Conservation (phyloP, 2,329 filamentous ascomycete genomes). For the Cercospora sp. region DNA sequence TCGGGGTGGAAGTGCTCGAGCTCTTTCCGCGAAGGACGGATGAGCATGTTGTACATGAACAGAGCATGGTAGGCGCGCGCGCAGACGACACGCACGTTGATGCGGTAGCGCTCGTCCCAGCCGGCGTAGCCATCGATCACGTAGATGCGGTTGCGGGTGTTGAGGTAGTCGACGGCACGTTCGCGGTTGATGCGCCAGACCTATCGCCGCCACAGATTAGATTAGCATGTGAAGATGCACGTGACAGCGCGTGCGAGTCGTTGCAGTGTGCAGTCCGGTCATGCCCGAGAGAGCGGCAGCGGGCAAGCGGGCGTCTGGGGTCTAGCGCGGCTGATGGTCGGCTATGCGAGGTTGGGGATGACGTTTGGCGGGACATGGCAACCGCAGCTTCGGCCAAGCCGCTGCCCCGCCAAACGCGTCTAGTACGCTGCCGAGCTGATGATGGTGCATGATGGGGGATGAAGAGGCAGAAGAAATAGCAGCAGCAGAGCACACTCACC, state of each 20-base stretch:
- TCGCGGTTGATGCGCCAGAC: slow-evolving; percentile 99
- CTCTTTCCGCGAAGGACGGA: slow-evolving; percentile 86
- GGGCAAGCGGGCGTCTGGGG: slow-evolving; percentile 16
- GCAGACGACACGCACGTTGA: slow-evolving; percentile 96
- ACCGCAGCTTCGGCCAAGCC: not conserved
- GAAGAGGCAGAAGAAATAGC: not conserved
- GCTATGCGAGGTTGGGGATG: slow-evolving; percentile 17
- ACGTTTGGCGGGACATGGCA: slow-evolving; percentile 5
- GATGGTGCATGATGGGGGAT: not conserved
- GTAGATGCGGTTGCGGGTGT: slow-evolving; percentile 98
- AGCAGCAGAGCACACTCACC: slow-evolving; percentile 59
- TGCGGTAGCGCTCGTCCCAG: slow-evolving; percentile 98
- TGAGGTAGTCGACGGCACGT: slow-evolving; percentile 97
- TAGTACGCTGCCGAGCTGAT: not conserved
- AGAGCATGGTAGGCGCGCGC: slow-evolving; percentile 98
- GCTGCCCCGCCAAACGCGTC: slow-evolving; percentile 20
- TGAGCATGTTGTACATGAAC: slow-evolving; percentile 99
- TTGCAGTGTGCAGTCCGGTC: slow-evolving; percentile 16
- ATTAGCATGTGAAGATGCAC: slow-evolving; percentile 1
- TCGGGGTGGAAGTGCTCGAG: slow-evolving; percentile 97
- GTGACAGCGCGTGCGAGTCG: not conserved
- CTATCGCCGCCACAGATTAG: slow-evolving; percentile 49
- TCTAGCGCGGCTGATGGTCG: slow-evolving; percentile 6
- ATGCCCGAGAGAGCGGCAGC: slow-evolving; percentile 35
- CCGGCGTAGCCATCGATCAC: slow-evolving; percentile 96